These are phyloP conservation scores for Auricularia heimuer DNA, from an alignment of 768 basidiomycete genomes.

Conservation along the genomic window DNA sequence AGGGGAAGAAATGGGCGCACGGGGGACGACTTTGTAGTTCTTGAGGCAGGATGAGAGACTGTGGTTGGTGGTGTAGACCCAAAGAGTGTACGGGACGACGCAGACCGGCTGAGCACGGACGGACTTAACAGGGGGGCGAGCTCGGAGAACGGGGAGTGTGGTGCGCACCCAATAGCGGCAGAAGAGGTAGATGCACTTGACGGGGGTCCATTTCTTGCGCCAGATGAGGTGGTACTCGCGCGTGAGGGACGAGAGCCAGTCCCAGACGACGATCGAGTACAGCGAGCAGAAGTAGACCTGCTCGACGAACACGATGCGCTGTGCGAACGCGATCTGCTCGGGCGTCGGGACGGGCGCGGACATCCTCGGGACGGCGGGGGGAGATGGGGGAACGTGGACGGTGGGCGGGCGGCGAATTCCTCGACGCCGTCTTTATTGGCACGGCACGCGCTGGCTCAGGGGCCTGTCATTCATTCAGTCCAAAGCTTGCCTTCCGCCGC, in stretches of 20 bases:
- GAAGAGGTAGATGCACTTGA: conserved; percentile 75
- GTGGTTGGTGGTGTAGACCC: conserved; percentile 66
- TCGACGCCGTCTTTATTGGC: too few relatives aligned
- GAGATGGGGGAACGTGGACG: background rate
- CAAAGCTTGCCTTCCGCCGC: too few relatives aligned
- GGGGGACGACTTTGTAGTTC: conserved; percentile 40
- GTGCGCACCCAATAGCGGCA: conserved; percentile 41
- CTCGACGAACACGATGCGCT: conserved; percentile 15
- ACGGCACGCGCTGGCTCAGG: too few relatives aligned
- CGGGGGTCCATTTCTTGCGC: conserved; percentile 65
- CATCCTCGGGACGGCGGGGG: background rate
- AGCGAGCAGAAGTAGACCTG: conserved; percentile 82
- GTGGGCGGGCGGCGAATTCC: background rate
- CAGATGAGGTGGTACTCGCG: conserved; percentile 62
- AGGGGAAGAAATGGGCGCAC: background rate
- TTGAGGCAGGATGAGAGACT: conserved; percentile 50
- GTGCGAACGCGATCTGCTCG: background rate
- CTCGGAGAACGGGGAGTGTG: conserved; percentile 16
- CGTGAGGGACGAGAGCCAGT: conserved; percentile 71
- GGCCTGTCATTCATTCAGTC: too few relatives aligned
- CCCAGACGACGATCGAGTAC: conserved; percentile 78
- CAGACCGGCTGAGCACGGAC: conserved; percentile 72
- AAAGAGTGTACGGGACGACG: conserved; percentile 70
- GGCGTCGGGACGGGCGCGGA: background rate
- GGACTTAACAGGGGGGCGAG: background rate